Conservation (phyloP, 2,329 filamentous ascomycete species). For the Microdochium paspali region DNA sequence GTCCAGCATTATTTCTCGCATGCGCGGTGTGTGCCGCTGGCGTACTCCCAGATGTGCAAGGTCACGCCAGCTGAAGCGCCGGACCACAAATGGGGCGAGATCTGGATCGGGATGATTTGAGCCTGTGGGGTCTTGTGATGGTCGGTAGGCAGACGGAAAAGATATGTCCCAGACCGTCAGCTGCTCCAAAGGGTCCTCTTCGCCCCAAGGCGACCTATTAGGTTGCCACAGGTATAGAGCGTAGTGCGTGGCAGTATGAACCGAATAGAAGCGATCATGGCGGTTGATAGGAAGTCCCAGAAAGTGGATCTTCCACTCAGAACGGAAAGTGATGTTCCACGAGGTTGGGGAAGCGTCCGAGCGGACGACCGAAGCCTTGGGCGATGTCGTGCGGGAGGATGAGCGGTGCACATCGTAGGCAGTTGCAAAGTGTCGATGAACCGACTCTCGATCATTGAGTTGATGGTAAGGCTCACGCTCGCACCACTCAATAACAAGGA, state of each 20-base stretch:
- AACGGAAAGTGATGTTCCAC: constrained; percentile 40
- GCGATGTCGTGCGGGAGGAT: constrained; percentile 3
- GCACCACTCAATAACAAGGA: constrained; percentile 59
- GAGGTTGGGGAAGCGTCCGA: constrained; percentile 6
- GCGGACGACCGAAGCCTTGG: constrained; percentile 2
- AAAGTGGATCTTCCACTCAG: constrained; percentile 52
- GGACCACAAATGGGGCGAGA: constrained; percentile 33
- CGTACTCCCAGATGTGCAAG: constrained; percentile 42
- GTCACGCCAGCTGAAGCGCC: constrained; percentile 37
- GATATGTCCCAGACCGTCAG: constrained; percentile 52
- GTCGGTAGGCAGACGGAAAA: constrained; percentile 33
- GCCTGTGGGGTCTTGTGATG: constrained; percentile 38
- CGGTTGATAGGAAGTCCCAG: constrained; percentile 43
- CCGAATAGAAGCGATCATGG: constrained; percentile 53
- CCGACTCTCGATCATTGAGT: constrained; percentile 37
- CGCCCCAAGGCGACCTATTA: constrained; percentile 42
- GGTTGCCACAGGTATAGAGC: constrained; percentile 54
- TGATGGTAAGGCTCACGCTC: constrained; percentile 40
- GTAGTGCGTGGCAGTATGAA: constrained; percentile 50
- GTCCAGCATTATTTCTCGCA: constrained; percentile 42
- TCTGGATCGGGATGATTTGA: constrained; percentile 21
- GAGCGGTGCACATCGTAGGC: constrained; percentile 38
- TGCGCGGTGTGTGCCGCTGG: constrained; percentile 38
- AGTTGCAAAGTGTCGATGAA: constrained; percentile 50
- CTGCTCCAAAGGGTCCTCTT: constrained; percentile 47